Base-by-base conservation (phyloP, 1,139 yeast genomes). In the Zhuliangozyma blackwelliae region DNA sequence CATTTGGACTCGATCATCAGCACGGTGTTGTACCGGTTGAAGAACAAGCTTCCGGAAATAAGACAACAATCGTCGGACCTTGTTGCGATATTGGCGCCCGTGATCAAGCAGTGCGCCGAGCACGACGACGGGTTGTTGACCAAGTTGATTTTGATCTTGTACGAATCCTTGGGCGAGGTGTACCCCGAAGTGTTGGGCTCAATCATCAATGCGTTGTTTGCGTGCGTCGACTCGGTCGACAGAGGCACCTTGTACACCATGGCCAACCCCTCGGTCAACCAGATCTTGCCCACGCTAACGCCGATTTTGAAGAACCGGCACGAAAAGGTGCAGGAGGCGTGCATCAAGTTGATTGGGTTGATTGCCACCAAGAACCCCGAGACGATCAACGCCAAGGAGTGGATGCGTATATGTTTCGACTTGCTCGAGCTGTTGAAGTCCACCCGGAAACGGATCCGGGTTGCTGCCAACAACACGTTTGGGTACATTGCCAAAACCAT, bases 351-450 rank as follows among this genome's bases (percentile, higher is more conserved):
- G 22, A 84, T 94, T 22, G 97, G 97, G 2, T 67, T 79, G 33
- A 84, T 92, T 38, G 97, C 97, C 0, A 77, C 75, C 37, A 73
- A 80, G 36, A 92, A 88, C n/a, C 81, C 96, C 0, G 95, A 87
- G 48, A 78, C 79, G 38, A 88, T 90, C 19, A 81, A 90, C 35
- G 95, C 96, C 2, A 80, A 88, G 44, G 99, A 94, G 59, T 94
- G 98, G 98, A 88, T 92, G 95, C 73, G 98, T 44, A 87, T 92
- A 25, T 87, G 97, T 51, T 89, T 87, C 61, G 97, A 90, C 54
- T 65, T 94, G 31, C 63, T 94, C 31, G 98, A 92, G 48, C 80
- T 92, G 79, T 71, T 94, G 44, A 89, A 89, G 52, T 85, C 96
- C 11, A 79, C 85, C n/a, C 77, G 77, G 40, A 88, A 85, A 51